Evolutionary conservation across 805 yeast genomes (phyloP), one percentile per base, ranked within the genome.

Genomic region (Candida caryicola): DNA sequence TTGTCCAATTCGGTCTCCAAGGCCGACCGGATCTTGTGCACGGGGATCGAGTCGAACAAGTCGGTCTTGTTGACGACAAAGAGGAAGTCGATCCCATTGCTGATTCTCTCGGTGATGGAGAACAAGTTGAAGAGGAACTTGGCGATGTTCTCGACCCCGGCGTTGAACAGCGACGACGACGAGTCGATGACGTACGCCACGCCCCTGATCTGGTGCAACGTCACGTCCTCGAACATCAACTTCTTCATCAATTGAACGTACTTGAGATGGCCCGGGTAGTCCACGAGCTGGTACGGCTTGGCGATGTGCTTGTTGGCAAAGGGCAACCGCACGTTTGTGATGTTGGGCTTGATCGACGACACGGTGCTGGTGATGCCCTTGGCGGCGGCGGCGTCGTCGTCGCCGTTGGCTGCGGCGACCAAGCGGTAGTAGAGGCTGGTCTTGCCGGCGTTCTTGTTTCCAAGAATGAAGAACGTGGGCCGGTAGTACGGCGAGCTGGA

Each of bases 181-280:
- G 95, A 74, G 60, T 91, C 98, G n/a, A 90, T 67, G 43, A 91
- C 70, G 46, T 76, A 88, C 1, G 90, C 62, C 4, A 88, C 64
- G 4, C 96, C 96, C 46, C 73, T 76, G 36, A 84, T 57, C 13
- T 75, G 60, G 13, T 49, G 41, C 10, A 67, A 54, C 1, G 64
- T 56, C 18, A 65, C 52, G 30, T 65, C 68, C 13, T 63, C 64
- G 40, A 67, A 65, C 31, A 80, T 54, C 46, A 73, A 64, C 40
- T 75, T 74, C 37, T 74, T 73, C 41, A 79, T 66, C 35, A 81
- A 64, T 40, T 77, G 76, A 37, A 75, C 76, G 48, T 90, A 76
- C 60, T 87, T 88, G 39, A 75, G 64, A 62, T 85, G 89, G n/a
- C 97, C 96, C 2, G 99, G 99, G 45, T 80, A 80, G 53, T 91